Conservation (phyloP, 768 basidiomycete species). For the Amyloporia xantha region DNA sequence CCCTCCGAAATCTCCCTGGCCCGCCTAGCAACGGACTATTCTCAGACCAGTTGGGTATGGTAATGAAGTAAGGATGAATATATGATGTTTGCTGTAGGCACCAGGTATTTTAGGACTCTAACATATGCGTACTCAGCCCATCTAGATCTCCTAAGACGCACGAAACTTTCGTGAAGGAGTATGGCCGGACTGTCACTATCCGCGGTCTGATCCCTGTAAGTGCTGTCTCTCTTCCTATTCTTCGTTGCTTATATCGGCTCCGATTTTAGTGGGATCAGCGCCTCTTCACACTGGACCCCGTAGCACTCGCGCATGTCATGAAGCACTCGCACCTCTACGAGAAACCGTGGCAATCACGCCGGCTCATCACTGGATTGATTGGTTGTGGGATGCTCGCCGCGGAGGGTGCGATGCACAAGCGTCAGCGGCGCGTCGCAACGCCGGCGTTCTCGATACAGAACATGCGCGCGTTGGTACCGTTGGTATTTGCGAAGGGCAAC, state of each 20-base stretch:
- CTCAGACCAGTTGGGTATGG: slow-evolving; percentile 43
- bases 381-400: slow-evolving; percentile 80
- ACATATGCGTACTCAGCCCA: slow-evolving; percentile 32
- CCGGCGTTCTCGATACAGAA: slow-evolving; percentile 82
- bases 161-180: slow-evolving; percentile 45
- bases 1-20: slow-evolving; percentile 52
- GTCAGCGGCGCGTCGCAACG: slow-evolving; percentile 70
- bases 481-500: slow-evolving; percentile 63
- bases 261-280: slow-evolving; percentile 75
- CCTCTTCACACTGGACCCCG: slow-evolving; percentile 75
- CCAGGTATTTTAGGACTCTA: neutral
- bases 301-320: slow-evolving; percentile 66
- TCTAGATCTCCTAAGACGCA: slow-evolving; percentile 46
- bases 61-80: slow-evolving; percentile 47
- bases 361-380: slow-evolving; percentile 68
- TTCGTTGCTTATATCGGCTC: neutral
- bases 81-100: too few species aligned
- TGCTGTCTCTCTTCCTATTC: slow-evolving; percentile 8
- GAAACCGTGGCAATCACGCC: slow-evolving; percentile 78
- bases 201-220: slow-evolving; percentile 64
- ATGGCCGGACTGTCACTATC: slow-evolving; percentile 66
- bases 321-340: slow-evolving; percentile 69
- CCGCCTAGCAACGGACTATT: slow-evolving; percentile 48
- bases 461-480: slow-evolving; percentile 60
- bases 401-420: slow-evolving; percentile 71